These are phyloP conservation scores for Gracilaria domingensis DNA, from an alignment of 23 red algal species.

Conservation along the genomic window DNA sequence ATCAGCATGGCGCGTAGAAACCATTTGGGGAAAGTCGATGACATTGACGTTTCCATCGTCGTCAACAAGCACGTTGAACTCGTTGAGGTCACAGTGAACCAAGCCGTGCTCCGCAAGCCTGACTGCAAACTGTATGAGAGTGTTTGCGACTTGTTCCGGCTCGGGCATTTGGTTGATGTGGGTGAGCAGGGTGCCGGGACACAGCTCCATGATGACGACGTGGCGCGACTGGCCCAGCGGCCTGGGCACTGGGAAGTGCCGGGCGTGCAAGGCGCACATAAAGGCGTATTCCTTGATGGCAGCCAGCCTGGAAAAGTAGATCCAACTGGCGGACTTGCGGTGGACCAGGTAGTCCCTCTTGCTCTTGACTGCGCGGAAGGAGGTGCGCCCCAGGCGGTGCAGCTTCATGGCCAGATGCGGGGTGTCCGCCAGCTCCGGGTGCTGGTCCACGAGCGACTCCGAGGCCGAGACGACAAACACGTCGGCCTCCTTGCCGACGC, in stretches of 20 bases:
- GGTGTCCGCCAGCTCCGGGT: conserved; percentile 55
- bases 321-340: conserved; percentile 87
- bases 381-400: conserved; percentile 95
- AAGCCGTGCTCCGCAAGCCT: conserved; percentile 74
- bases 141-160: conserved; percentile 27
- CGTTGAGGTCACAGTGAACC: conserved; percentile 98
- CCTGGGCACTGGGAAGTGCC: conserved; percentile 85
- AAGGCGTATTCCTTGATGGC: conserved; percentile 91
- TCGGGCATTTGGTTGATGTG: conserved; percentile 57
- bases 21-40: conserved; percentile 99
- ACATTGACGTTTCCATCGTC: conserved; percentile 72
- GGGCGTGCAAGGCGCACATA: conserved; percentile 79
- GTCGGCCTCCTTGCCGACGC: conserved; percentile 98
- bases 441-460: conserved; percentile 38
- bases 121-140: conserved; percentile 44
- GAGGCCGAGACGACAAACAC: conserved; percentile 77
- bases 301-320: conserved; percentile 94
- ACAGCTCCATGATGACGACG: conserved; percentile 88
- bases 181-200: conserved; percentile 66
- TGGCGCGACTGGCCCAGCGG: conserved; percentile 90
- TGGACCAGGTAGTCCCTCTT: conserved; percentile 92
- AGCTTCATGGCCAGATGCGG: conserved; percentile 88
- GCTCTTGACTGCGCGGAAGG: conserved; percentile 85
- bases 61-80: conserved; percentile 93
- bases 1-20: conserved; percentile 74